Conservation (phyloP, 2,329 filamentous ascomycete species). For the Hymenoscyphus fructigenus region DNA sequence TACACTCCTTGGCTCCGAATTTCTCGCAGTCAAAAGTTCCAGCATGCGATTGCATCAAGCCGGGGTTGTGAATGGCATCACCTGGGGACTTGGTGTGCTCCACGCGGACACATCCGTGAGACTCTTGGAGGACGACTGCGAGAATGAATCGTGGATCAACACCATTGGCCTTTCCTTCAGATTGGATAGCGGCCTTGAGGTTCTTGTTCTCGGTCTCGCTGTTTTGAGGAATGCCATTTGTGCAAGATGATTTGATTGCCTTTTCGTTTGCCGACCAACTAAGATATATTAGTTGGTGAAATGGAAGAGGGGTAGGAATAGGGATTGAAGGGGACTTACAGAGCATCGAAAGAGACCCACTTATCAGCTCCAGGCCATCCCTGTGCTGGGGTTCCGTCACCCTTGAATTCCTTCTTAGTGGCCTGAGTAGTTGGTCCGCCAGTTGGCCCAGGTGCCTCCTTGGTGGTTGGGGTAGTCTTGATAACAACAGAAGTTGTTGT, state of each 20-base stretch:
- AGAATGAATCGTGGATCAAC: constrained; percentile 37
- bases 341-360: constrained; percentile 12
- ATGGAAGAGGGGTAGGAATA: background rate
- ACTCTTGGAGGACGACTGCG: constrained; percentile 37
- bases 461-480: background rate
- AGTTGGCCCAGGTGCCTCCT: background rate
- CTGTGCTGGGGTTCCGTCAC: constrained; percentile 9
- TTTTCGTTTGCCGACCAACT: constrained; percentile 7
- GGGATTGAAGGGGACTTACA: constrained; percentile 3
- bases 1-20: constrained; percentile 5
- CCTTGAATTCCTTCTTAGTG: background rate
- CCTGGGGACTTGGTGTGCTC: constrained; percentile 16
- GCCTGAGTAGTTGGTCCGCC: background rate
- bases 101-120: constrained; percentile 29
- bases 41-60: constrained; percentile 30
- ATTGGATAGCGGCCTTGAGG: constrained; percentile 12
- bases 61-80: constrained; percentile 14
- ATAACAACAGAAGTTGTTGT: background rate
- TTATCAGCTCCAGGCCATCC: constrained; percentile 13
- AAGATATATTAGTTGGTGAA: background rate
- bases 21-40: constrained; percentile 8
- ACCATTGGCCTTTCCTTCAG: constrained; percentile 5
- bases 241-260: background rate
- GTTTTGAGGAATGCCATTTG: background rate
- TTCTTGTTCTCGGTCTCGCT: constrained; percentile 9